Base-by-base conservation (phyloP, 805 yeast genomes). In the Candida schatavii region DNA sequence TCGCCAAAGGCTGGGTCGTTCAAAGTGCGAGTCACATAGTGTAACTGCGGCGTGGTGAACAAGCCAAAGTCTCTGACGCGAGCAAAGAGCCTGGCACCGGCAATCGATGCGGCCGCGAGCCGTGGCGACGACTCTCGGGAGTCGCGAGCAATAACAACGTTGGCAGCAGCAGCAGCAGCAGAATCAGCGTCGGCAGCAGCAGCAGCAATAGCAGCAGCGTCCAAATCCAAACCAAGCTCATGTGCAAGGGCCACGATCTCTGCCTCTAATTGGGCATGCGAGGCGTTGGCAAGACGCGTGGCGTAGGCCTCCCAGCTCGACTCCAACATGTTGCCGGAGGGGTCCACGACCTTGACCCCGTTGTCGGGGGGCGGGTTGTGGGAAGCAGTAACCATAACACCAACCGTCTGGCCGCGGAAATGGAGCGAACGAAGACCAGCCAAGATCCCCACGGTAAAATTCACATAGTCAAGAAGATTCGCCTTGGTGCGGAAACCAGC, bases 311-410 rank as follows among this genome's bases (percentile, higher is more conserved):
- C 99, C 99, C 99, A 93, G 5, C 72, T 53, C 41, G 80, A 79
- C 43, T 78, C 84, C 51, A 90, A 74, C 97, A 90, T 90, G 47
- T 85, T 88, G 20, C 98, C 97, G 58, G 75, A 66, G 1, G 98
- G 97, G 51, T 91, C 98, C 19, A 91, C 88, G n/a, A 93, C 73
- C 64, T 91, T 91, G 39, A 88, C 91, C 22, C 97, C 97, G 53
- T 88, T 88, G 59, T 90, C 97, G 32, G 71, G 70, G 0, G 97
- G 96, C 0, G 97, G 97, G 55, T 89, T 89, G 62, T 89, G 97
- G 0, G 95, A 85, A 0, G 97, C 97, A 1, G 97, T 93, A 55
- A 93, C 83, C 97, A 93, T 91, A 10, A 90, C 83, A n/a, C 99
- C 99, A 23, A 90, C 77, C 6, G 85, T 77, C 52, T 83, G 70